Evolutionary conservation across 176 grass and related monocot species (phyloP), one percentile per base, ranked within the genome.

Genomic region (Aegilops tauschii): DNA sequence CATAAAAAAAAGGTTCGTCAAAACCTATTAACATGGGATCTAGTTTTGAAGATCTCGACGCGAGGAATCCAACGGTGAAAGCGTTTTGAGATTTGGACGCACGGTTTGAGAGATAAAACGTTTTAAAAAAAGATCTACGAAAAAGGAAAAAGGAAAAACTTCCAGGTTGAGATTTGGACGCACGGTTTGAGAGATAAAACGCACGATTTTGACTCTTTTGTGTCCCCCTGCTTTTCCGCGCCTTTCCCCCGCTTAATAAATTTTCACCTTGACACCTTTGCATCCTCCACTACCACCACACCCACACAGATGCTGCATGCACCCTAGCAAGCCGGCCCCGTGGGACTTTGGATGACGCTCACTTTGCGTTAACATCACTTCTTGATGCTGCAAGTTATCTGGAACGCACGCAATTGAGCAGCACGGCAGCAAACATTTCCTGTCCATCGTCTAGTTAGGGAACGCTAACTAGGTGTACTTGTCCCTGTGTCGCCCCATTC

Each of bases 291-390:
- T 13, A 59, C 2, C 54, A 59, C 54, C 20, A 59, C 23, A 25
- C 23, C 23, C 23, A 25, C 54, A 59, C 54, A 21, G 54, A 49
- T 89, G 65, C 82, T 91, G 61, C 59, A 69, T 75, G 72, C 70
- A 14, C 25, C 21, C 70, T 23, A 21, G 44, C 69, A 5, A 11
- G 40, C 45, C 11, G 12, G 70, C 77, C 81, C 77, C 82, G 78
- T 91, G 80, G 82, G 77, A 12, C 82, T 91, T 85, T 72, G 77
- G 35, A 31, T 61, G 7, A 31, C 78, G 2, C 28, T 69, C 77
- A 21, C 90, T 91, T 91, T 91, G 86, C 90, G 49, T 88, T 82
- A 59, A 45, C 40, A 82, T 88, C 82, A 92, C 86, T 88, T 92
- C 86, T 78, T 69, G 65, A 47, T 10, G 23, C 64, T 14, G 23